Evolutionary conservation across 805 yeast genomes (phyloP), one percentile per base, ranked within the genome.

Genomic region (Saturnispora silvae): DNA sequence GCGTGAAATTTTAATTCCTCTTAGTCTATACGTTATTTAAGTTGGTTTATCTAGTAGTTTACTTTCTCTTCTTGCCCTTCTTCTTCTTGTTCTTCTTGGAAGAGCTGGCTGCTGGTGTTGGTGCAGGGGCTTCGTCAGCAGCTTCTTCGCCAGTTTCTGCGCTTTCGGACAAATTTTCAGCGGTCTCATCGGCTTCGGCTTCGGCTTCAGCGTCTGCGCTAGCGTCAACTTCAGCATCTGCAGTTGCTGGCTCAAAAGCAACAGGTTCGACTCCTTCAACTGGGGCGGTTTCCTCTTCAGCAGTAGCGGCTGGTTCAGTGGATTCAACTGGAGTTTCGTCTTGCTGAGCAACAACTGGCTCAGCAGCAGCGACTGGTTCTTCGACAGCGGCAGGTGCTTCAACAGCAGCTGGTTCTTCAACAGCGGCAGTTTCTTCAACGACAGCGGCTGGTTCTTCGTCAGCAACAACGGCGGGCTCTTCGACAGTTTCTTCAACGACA

Each of bases 311-410:
- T 11, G 24, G 38, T 19, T 31, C 31, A 19, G 51, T 57, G 24
- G 53, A 59, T 20, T 55, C 60, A 23, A 52, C 37, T 10, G 20
- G 4, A 11, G 15, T 23, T 14, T n/a, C n/a, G n/a, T n/a, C n/a
- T n/a, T n/a, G n/a, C n/a, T n/a, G n/a, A n/a, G n/a, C n/a, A n/a
- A n/a, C 30, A 33, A 33, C 38, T 19, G 28, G 5, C 14, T 26
- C 48, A 31, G 46, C 20, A 3, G 22, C 31, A 14, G 7, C 40
- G 5, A 22, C 35, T 18, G 28, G n/a, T 16, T 35, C 43, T 20
- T 20, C 42, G 8, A 26, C 39, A 17, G 32, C 22, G n/a, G n/a
- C n/a, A n/a, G n/a, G n/a, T 19, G 30, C 40, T 24, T 41, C 42
- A 28, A 34, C 34, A 17, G 16, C 35, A 19, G n/a, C 20, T 27